Percentiles rank a stretch among this genome's conserved stretches.
Evolutionary conservation across 495 filamentous ascomycete species (phyloP).

Genomic region (Endocarpon pusillum): DNA sequence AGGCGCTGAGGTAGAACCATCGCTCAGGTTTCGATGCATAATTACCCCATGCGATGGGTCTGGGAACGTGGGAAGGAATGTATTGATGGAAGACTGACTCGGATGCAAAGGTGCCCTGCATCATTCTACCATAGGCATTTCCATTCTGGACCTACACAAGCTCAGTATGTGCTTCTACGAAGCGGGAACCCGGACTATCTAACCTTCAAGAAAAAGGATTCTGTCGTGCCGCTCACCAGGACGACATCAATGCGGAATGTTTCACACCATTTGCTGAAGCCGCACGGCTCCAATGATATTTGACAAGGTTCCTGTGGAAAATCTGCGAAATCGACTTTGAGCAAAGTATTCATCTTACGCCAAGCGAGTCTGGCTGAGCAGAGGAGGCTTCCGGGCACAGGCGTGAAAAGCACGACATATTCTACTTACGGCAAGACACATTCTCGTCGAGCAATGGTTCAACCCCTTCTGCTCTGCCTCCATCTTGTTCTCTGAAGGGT

Average conservation of each 20-base stretch:
- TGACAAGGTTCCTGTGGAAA: too few relatives aligned
- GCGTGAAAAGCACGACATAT: too few relatives aligned
- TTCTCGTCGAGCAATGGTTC: too few relatives aligned
- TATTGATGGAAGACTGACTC: constrained; percentile 24
- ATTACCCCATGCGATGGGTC: constrained; percentile 28
- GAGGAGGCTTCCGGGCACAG: too few relatives aligned
- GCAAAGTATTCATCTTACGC: too few relatives aligned
- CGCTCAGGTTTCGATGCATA: constrained; percentile 18
- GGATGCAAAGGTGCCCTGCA: constrained; percentile 27
- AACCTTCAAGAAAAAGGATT: constrained; percentile 24
- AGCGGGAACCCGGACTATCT: too few relatives aligned
- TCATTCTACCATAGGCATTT: constrained; percentile 22
- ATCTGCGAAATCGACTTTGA: too few relatives aligned
- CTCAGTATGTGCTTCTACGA: too few relatives aligned
- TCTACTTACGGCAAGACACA: too few relatives aligned
- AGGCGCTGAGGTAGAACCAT: constrained; percentile 29
- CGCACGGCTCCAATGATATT: constrained; percentile 15
- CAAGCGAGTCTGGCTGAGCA: too few relatives aligned
- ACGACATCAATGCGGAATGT: constrained; percentile 18
- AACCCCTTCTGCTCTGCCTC: too few relatives aligned
- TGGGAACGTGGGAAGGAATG: constrained; percentile 24
- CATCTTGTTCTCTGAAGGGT: too few relatives aligned
- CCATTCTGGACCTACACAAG: constrained; percentile 16
- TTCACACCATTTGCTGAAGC: constrained; percentile 21
- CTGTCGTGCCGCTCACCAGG: constrained; percentile 10